These are phyloP conservation scores for Ogataea ramenticola DNA, from an alignment of 805 yeast species.

Conservation along the genomic window DNA sequence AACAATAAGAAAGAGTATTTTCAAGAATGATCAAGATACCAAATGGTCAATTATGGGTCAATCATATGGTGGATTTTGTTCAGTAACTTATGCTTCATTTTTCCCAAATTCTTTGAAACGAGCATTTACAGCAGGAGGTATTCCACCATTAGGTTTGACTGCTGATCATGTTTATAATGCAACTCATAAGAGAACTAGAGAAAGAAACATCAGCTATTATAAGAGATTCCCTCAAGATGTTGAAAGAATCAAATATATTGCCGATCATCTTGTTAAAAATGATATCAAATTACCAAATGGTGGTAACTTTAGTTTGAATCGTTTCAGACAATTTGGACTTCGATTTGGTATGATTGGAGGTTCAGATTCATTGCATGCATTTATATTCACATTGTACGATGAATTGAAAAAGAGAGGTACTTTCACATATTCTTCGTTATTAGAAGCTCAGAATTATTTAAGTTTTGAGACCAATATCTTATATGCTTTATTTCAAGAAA, in stretches of 20 bases:
- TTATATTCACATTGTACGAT: constrained; percentile 32
- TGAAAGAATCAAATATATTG: constrained; percentile 28
- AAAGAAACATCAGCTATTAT: constrained; percentile 42
- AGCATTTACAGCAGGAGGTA: constrained; percentile 48
- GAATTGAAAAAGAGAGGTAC: constrained; percentile 30
- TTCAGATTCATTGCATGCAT: constrained; percentile 36
- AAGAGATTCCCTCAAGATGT: constrained; percentile 41
- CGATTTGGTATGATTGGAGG: constrained; percentile 46
- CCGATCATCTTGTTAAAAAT: constrained; percentile 25
- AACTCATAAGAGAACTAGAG: constrained; percentile 38
- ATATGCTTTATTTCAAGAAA: constrained; percentile 52
- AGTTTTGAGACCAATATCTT: constrained; percentile 48
- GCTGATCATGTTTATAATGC: constrained; percentile 42
- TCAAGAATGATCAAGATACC: constrained; percentile 14
- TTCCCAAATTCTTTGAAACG: constrained; percentile 33
- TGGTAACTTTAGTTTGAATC: constrained; percentile 38
- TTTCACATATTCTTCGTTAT: constrained; percentile 32
- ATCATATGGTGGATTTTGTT: constrained; percentile 49
- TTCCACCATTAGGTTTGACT: constrained; percentile 40
- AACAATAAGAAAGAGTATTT: constrained; percentile 30
- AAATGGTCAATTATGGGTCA: constrained; percentile 52
- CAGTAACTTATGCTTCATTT: constrained; percentile 40
- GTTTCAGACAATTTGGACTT: constrained; percentile 49
- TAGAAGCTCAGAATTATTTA: constrained; percentile 23
- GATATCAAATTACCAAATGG: constrained; percentile 40